phyloP scores from a whole-genome alignment of 2,329 filamentous ascomycete genomes.

The Dactylellina sp. region DNA sequence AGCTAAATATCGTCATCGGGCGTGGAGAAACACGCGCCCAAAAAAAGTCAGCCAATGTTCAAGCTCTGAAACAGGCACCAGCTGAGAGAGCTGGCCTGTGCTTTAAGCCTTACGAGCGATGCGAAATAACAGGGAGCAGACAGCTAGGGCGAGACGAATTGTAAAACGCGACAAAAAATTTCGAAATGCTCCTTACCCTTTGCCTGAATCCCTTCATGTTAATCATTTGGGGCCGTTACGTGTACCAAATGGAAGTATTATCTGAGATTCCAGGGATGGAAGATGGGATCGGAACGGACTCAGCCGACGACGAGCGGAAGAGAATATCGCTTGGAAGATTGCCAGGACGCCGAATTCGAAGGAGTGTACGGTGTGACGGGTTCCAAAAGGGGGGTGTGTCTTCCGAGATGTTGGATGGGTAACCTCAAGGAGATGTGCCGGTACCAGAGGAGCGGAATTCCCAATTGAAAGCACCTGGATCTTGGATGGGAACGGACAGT shows the following conservation, averaged over 20 bases:
- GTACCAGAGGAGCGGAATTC: conserved; percentile 42
- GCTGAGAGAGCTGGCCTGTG: conserved; percentile 20
- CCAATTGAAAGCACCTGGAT: conserved; percentile 46
- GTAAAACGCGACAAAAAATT: conserved; percentile 35
- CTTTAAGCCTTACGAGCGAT: conserved; percentile 3
- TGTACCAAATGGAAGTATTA: conserved; percentile 8
- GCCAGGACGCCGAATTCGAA: conserved; percentile 34
- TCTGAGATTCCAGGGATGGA: conserved; percentile 18
- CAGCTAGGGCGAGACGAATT: conserved; percentile 8
- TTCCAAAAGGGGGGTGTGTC: conserved; percentile 40
- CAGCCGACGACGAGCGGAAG: conserved; percentile 33
- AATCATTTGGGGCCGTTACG: conserved; percentile 45
- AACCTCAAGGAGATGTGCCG: conserved; percentile 35
- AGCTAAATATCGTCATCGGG: conserved; percentile 42
- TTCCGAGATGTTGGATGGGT: conserved; percentile 41
- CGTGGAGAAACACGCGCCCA: conserved; percentile 39
- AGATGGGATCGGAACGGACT: conserved; percentile 24
- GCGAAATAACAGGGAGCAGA: conserved; percentile 3
- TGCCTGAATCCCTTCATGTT: conserved; percentile 55
- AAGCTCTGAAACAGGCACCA: conserved; percentile 52
- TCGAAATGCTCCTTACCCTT: conserved; percentile 33
- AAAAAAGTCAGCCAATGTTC: conserved; percentile 38
- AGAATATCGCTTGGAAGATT: conserved; percentile 10
- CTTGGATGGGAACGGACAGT: conserved; percentile 17
- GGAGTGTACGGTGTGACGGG: conserved; percentile 44